A percentile compares a stretch with the other conserved stretches of the same genome.
Evolutionary conservation across 2,329 filamentous ascomycete species (phyloP).

Genomic region (Pseudocercospora macadamiae): DNA sequence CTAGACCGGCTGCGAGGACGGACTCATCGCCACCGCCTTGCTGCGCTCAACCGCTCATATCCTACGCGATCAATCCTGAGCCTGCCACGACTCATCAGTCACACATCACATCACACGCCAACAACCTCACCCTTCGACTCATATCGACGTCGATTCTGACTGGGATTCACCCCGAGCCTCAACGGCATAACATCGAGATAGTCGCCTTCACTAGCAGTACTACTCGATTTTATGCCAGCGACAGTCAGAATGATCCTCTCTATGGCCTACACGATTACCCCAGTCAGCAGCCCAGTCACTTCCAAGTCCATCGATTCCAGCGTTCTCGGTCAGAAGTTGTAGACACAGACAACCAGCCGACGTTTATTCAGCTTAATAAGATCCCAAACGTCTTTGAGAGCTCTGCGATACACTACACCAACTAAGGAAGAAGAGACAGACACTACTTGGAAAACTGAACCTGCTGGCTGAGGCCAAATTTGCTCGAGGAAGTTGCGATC

Average conservation of each 20-base stretch:
- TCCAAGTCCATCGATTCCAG: constrained; percentile 33
- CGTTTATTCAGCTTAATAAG: constrained; percentile 14
- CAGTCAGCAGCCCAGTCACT: constrained; percentile 30
- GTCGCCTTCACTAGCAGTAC: constrained; percentile 31
- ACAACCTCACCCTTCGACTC: constrained; percentile 1
- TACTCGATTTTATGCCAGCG: constrained; percentile 17
- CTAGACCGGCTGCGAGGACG: constrained; percentile 23
- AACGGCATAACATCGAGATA: constrained; percentile 23
- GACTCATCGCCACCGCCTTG: constrained; percentile 13
- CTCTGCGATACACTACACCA: constrained; percentile 3
- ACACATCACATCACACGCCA: neutral
- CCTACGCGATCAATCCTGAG: constrained; percentile 17
- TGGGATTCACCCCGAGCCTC: constrained; percentile 28
- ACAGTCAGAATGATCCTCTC: constrained; percentile 32
- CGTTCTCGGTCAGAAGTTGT: constrained; percentile 23
- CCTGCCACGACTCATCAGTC: constrained; percentile 14
- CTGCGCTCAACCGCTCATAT: constrained; percentile 3
- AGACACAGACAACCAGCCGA: constrained; percentile 14
- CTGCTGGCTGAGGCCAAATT: constrained; percentile 3
- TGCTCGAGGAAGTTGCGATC: neutral
- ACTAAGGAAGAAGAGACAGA: constrained; percentile 26
- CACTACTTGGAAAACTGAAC: constrained; percentile 26
- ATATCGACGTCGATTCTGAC: constrained; percentile 7
- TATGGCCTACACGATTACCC: constrained; percentile 22
- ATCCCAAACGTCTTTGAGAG: constrained; percentile 8